Evolutionary conservation across 176 grass and related monocot species (phyloP).

Genomic region (Zoysia japonica): DNA sequence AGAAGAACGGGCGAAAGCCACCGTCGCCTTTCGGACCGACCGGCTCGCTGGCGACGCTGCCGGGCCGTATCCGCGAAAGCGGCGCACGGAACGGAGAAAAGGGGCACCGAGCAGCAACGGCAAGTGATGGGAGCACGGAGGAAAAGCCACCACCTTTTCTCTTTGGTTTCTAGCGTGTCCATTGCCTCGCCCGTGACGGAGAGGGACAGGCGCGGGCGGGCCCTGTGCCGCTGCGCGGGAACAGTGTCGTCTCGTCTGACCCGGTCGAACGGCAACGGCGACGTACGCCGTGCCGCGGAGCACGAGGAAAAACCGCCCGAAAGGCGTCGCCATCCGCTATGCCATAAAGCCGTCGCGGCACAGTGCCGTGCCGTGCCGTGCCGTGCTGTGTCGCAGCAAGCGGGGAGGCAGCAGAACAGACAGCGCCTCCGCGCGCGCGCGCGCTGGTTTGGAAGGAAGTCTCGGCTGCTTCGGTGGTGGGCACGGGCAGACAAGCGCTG

Average conservation of each 20-base stretch:
- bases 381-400: background rate
- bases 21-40: background rate
- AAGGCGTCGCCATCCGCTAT: no score
- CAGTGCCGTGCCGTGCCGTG: background rate
- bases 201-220: background rate
- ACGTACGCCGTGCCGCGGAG: background rate
- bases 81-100: background rate
- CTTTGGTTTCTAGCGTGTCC: background rate
- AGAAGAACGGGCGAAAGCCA: no score
- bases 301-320: background rate
- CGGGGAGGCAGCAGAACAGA: background rate
- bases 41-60: conserved; percentile 6
- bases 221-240: background rate
- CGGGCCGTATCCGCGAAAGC: background rate
- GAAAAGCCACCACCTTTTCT: background rate
- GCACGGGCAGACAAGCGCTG: background rate
- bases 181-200: background rate
- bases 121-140: background rate
- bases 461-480: background rate
- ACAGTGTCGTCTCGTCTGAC: background rate
- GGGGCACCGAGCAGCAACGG: background rate
- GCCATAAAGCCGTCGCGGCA: conserved; percentile 5
- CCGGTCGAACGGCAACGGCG: background rate
- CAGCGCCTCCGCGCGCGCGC: background rate
- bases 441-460: background rate